Evolutionary conservation across 2,329 filamentous ascomycete genomes (phyloP).

Genomic region (Aspergillus sp.): DNA sequence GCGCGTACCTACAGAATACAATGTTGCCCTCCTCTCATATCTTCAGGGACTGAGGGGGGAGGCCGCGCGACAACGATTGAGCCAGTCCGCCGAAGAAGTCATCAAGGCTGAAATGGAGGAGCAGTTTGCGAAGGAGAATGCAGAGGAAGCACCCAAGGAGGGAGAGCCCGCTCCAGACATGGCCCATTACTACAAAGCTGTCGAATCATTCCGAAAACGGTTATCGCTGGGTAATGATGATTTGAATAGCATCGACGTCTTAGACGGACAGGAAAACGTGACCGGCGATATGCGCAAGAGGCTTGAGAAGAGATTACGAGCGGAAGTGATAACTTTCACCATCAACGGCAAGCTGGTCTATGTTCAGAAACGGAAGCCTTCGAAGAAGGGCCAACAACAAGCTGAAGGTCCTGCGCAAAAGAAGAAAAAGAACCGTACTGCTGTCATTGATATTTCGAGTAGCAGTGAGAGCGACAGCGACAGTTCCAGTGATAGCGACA

Average conservation of each 20-base stretch:
- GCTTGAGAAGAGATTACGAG: slow-evolving; percentile 31
- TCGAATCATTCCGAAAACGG: slow-evolving; percentile 40
- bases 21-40: slow-evolving; percentile 66
- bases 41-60: slow-evolving; percentile 71
- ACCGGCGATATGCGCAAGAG: slow-evolving; percentile 20
- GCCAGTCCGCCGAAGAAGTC: slow-evolving; percentile 58
- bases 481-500: slow-evolving; percentile 21
- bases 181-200: slow-evolving; percentile 43
- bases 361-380: slow-evolving; percentile 17
- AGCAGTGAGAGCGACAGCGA: slow-evolving; percentile 33
- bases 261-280: slow-evolving; percentile 15
- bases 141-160: slow-evolving; percentile 12
- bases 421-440: slow-evolving; percentile 40
- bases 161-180: slow-evolving; percentile 9
- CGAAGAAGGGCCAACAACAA: slow-evolving; percentile 17
- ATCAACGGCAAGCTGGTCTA: slow-evolving; percentile 24
- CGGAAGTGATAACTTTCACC: slow-evolving; percentile 32
- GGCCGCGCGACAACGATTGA: slow-evolving; percentile 59
- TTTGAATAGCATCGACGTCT: slow-evolving; percentile 8
- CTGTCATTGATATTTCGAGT: slow-evolving; percentile 36
- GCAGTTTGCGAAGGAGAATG: slow-evolving; percentile 17
- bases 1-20: slow-evolving; percentile 63
- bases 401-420: slow-evolving; percentile 15
- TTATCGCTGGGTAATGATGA: slow-evolving; percentile 22
- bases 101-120: slow-evolving; percentile 42